phyloP scores from a whole-genome alignment of 352 stramenopile genomes.

The Phytophthora hibernalis region DNA sequence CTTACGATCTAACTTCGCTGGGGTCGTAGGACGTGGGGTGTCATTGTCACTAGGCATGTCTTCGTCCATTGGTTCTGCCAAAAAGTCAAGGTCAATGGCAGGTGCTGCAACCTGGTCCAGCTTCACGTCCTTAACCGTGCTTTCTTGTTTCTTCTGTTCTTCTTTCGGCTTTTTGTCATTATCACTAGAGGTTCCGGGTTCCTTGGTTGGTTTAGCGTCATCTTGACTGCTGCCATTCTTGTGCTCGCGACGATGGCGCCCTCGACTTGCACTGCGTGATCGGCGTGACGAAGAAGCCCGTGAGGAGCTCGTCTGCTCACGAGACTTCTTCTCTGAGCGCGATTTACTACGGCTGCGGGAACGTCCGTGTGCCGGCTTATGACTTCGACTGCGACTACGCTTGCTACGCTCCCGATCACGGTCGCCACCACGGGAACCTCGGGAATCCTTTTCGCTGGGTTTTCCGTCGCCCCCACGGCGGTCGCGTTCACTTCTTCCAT shows the following conservation, averaged over 20 bases:
- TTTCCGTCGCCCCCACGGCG: conserved; percentile 41
- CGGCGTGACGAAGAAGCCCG: conserved; percentile 39
- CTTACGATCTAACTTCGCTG: conserved; percentile 32
- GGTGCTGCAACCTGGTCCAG: conserved; percentile 78
- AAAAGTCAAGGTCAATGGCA: conserved; percentile 87
- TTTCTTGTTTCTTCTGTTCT: conserved; percentile 46
- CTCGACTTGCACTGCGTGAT: conserved; percentile 60
- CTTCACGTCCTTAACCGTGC: conserved; percentile 75
- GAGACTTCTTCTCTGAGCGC: conserved; percentile 47
- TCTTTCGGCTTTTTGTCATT: conserved; percentile 46
- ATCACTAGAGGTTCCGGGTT: conserved; percentile 29
- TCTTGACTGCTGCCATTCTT: conserved; percentile 36
- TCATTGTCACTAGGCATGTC: conserved; percentile 53
- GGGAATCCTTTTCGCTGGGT: conserved; percentile 20
- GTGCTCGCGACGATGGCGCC: conserved; percentile 39
- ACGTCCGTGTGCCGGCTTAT: conserved; percentile 35
- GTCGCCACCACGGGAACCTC: conserved; percentile 36
- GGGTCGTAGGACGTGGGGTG: conserved; percentile 16
- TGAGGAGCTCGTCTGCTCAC: conserved; percentile 44
- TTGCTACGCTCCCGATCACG: conserved; percentile 43
- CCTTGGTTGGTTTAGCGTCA: conserved; percentile 29
- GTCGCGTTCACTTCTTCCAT: conserved; percentile 46
- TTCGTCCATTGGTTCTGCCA: conserved; percentile 61
- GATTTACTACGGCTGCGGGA: conserved; percentile 66
- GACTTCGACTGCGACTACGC: conserved; percentile 49